phyloP scores from a whole-genome alignment of 768 basidiomycete species.

The Agaricus subrufescens region DNA sequence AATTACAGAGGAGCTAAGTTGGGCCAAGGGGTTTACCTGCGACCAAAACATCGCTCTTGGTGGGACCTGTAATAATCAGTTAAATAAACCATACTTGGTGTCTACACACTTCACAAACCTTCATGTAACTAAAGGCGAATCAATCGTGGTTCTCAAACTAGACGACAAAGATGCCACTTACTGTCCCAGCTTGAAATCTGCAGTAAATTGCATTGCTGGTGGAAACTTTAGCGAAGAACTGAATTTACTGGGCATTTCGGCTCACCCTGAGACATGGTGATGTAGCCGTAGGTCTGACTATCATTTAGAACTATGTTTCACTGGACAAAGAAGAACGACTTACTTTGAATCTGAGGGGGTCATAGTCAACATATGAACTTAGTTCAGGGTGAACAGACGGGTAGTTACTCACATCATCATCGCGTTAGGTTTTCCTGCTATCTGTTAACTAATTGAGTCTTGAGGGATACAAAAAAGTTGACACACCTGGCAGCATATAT shows the following conservation, averaged over 20 bases:
- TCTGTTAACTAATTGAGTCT: background rate
- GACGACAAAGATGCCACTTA: conserved; percentile 34
- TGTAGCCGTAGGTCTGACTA: conserved; percentile 57
- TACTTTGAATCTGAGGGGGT: background rate
- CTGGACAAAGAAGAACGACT: background rate
- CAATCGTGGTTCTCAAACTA: background rate
- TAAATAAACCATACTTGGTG: background rate
- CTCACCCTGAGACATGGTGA: conserved; percentile 52
- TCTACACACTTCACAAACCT: conserved; percentile 13
- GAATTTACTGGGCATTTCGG: background rate
- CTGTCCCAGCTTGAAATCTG: conserved; percentile 76
- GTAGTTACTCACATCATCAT: conserved; percentile 57
- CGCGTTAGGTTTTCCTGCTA: conserved; percentile 60
- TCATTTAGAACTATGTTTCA: conserved; percentile 23
- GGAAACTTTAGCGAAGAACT: conserved; percentile 13
- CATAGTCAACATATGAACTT: background rate
- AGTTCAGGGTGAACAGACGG: background rate
- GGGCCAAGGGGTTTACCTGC: conserved; percentile 32
- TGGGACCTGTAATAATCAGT: conserved; percentile 35
- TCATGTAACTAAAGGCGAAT: conserved; percentile 21
- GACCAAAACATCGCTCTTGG: conserved; percentile 64
- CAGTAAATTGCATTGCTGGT: conserved; percentile 61
- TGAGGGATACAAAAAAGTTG: background rate
- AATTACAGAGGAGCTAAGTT: background rate
- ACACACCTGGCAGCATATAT: conserved; percentile 40